phyloP scores from a whole-genome alignment of 78 protist genomes.

The Protostelium mycophagum region DNA sequence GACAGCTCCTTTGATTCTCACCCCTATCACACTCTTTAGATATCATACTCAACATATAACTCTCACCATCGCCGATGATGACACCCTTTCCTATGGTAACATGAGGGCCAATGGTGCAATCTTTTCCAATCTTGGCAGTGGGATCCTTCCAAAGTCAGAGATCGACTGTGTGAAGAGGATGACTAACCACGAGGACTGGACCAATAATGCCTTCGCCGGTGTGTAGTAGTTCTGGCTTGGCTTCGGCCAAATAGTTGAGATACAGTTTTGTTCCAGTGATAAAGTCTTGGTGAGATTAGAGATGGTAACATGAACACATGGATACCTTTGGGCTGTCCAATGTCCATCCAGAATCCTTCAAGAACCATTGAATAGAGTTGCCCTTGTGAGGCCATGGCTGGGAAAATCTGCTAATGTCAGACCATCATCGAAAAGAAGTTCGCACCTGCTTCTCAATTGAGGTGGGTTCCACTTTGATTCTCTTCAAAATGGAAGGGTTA shows the following conservation, averaged over 20 bases:
- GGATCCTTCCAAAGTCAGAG: constrained; percentile 27
- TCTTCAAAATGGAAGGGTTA: constrained; percentile 68
- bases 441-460: constrained; percentile 2
- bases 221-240: constrained; percentile 30
- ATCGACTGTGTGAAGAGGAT: not conserved
- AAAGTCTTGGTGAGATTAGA: constrained; percentile 9
- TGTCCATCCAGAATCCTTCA: constrained; percentile 95
- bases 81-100: constrained; percentile 81
- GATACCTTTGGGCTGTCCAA: constrained; percentile 87
- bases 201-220: constrained; percentile 42
- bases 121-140: constrained; percentile 74
- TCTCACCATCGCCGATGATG: constrained; percentile 81
- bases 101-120: constrained; percentile 85
- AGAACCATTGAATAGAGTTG: constrained; percentile 79
- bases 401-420: constrained; percentile 90
- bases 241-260: constrained; percentile 19
- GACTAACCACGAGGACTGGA: constrained; percentile 31
- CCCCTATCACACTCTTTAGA: too few species aligned
- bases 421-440: constrained; percentile 76
- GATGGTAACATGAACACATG: not conserved
- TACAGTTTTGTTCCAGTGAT: constrained; percentile 35
- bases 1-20: constrained; percentile 39
- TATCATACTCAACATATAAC: too few species aligned
- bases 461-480: constrained; percentile 65
- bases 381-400: constrained; percentile 79